Evolutionary conservation across 176 grass and related monocot genomes (phyloP), one percentile per base, ranked within the genome.

Genomic region (Thinopyrum elongatum): DNA sequence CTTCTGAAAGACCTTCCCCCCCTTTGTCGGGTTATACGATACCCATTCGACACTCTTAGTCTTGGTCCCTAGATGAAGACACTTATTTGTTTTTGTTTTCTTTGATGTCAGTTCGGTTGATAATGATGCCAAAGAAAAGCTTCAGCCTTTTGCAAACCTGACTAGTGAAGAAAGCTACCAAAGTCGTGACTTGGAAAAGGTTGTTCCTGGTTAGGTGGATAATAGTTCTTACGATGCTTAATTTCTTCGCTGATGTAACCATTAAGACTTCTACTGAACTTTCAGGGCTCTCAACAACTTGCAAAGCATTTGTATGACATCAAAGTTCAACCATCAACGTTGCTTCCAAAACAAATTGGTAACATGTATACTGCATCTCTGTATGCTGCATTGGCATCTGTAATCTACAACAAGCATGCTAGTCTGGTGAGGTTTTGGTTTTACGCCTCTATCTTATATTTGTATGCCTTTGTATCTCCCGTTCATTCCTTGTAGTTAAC

Each of bases 351-450:
- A 85, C 84, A 95, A 87, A 86, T 93, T 76, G 94, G 94, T 76
- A 95, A 93, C 74, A 95, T 95, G 94, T 95, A 95, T 75, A 95
- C 94, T 29, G 94, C 94, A 19, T 95, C 94, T 81, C 81, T 95
- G 42, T 95, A 95, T 73, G 91, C 94, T 69, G 91, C 94, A 80
- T 76, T 95, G 85, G 86, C 84, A 72, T 95, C 94, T 77, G 84
- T 93, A 80, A 71, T 95, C 53, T 69, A 87, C 78, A 93, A 93
- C 89, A 95, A 95, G 75, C 82, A 93, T 47, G 49, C 22, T 34
- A 90, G 66, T 74, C 91, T 95, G 86, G 94, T 93, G 71, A 92
- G 80, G 49, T 30, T 13, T 49, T 80, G 60, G 77, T 47, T 17
- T 49, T 80, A 22, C 80, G 53, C 53, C 53, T 89, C 67, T 83